Conservation (phyloP, 306 rosid species). For the Alnus glutinosa region DNA sequence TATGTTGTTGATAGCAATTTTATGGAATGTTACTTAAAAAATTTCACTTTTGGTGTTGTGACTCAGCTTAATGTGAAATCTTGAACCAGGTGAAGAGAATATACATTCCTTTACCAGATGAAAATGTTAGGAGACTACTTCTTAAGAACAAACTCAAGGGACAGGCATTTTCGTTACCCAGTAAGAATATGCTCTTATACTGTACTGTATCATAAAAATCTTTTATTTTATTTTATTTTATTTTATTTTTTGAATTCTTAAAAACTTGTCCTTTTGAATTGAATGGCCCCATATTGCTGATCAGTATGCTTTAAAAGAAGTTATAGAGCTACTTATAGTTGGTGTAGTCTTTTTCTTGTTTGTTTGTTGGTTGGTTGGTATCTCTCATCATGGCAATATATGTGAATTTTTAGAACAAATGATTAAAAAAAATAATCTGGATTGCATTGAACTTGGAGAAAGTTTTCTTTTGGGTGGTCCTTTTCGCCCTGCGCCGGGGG, state of each 20-base stretch:
- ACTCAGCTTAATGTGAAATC: constrained; percentile 29
- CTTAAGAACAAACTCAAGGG: constrained; percentile 87
- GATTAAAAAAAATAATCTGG: not conserved
- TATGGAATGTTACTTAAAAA: not conserved
- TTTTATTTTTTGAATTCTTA: not conserved
- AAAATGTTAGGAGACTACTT: constrained; percentile 68
- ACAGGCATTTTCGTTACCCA: constrained; percentile 87
- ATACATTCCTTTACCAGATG: constrained; percentile 86
- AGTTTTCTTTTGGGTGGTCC: not conserved
- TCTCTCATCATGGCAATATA: not conserved
- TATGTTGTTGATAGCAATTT: not conserved
- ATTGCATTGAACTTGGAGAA: not conserved
- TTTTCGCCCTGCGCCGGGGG: too few species aligned
- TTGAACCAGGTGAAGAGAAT: constrained; percentile 82
- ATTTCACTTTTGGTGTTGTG: constrained; percentile 19
- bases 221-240: too few species aligned
- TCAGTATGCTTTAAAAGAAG: not conserved
- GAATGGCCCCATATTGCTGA: not conserved
- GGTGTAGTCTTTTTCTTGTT: not conserved
- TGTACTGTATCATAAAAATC: constrained; percentile 15
- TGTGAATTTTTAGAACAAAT: not conserved
- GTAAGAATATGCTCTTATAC: constrained; percentile 51
- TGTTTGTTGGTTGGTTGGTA: not conserved
- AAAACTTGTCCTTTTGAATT: not conserved
- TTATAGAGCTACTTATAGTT: not conserved